Base-by-base conservation (phyloP, 768 basidiomycete species). In the Phlegmacium glaucopus region DNA sequence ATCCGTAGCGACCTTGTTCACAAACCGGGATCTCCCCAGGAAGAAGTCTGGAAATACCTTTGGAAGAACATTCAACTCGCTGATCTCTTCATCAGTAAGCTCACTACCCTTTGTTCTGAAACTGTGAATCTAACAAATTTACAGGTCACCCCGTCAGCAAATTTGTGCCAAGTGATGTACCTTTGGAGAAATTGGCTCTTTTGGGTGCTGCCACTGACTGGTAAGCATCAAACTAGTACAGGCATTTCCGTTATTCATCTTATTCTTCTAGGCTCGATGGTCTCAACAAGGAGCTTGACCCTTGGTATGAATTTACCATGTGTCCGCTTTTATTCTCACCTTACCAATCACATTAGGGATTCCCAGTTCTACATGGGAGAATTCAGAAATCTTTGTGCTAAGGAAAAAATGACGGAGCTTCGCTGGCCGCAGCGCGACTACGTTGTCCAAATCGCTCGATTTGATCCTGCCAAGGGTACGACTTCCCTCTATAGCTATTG, bases 31-130 rank as follows among this genome's bases (percentile, higher is more conserved):
- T 92, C 91, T 10, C 88, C 90, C 16, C 92, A 94, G 61, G 83
- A 87, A 61, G 86, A 89, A 56, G 92, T 94, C 13, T 97, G 94
- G 93, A 80, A 94, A 58, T 97, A 93, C 68, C 78, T 97, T 11
- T 96, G 88, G 87, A 85, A 90, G 57, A 93, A 90, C 66, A 92
- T 97, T 60, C 77, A 91, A 62, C 76, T 85, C 26, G 86, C 90
- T 36, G 94, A 96, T 71, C 66, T 94, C 59, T 96, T 95, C 72
- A 86, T 95, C 80, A 82, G 87, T 83, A 49, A 56, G 77, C 68
- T 10, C 9, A 12, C 45, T 18, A 28, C 44, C 32, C 44, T 15
- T 28, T 43, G 18, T 6, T 29, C 41, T 38, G 18, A 11, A 29
- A 26, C 17, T n/a, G 13, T 22, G 11, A 29, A 43, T 22, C 28